Conservation (phyloP, 306 rosid genomes). For the Dryas drummondii region DNA sequence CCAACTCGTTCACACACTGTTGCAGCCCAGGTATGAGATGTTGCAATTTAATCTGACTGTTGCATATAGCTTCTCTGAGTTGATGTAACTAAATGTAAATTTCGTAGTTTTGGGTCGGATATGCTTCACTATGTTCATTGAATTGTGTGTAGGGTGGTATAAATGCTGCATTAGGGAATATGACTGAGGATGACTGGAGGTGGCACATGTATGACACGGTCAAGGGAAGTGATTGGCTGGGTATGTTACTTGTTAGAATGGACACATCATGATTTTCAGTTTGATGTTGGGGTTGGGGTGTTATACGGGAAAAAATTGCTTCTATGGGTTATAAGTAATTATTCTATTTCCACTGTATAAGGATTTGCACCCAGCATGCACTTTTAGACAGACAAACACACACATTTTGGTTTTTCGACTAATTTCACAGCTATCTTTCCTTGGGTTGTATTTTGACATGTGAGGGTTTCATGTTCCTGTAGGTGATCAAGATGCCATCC, state of each 20-base stretch:
- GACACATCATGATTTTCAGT: not conserved
- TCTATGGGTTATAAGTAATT: not conserved
- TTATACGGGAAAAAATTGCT: not conserved
- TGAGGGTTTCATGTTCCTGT: constrained; percentile 24
- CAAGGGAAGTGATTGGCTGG: constrained; percentile 97
- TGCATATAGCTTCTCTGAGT: constrained; percentile 8
- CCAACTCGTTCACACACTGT: constrained; percentile 99
- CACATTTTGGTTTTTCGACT: not conserved
- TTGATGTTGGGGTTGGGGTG: not conserved
- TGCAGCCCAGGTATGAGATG: constrained; percentile 81
- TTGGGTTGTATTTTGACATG: constrained; percentile 12
- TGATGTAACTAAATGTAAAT: not conserved
- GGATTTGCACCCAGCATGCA: not conserved
- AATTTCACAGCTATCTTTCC: not conserved
- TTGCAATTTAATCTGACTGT: not conserved
- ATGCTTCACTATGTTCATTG: constrained; percentile 18
- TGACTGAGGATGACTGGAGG: constrained; percentile 97
- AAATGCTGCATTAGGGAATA: constrained; percentile 90
- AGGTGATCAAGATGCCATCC: constrained; percentile 99
- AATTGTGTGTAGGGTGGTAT: constrained; percentile 70
- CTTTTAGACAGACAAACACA: not conserved
- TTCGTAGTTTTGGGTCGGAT: not conserved
- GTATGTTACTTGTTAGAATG: constrained; percentile 32
- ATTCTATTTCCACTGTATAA: not conserved
- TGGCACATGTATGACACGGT: constrained; percentile 99